Evolutionary conservation across 108 stramenopile species (phyloP).

Genomic region (Nannochloropsis salina): DNA sequence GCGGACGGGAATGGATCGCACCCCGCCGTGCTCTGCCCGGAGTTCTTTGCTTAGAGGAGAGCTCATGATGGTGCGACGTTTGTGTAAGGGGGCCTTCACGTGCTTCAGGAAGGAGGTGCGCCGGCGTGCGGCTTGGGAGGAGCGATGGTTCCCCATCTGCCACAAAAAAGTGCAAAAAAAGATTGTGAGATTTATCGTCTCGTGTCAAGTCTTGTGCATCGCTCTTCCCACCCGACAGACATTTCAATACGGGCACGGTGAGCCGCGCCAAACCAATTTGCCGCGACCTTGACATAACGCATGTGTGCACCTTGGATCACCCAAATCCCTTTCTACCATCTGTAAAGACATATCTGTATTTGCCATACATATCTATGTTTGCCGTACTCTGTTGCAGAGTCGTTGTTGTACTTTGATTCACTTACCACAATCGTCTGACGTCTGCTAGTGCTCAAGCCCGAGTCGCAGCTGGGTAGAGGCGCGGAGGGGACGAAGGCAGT

Average conservation of each 20-base stretch:
- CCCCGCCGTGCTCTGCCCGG: not conserved
- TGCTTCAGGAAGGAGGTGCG: conserved; percentile 4
- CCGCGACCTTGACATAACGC: no score
- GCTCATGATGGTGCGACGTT: conserved; percentile 7
- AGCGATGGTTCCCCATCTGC: not conserved
- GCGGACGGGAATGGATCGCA: not conserved
- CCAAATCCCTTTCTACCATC: no score
- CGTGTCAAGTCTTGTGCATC: no score
- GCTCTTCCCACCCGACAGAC: no score
- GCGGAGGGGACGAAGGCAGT: not conserved
- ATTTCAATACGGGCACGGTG: no score
- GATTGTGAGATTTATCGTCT: no score
- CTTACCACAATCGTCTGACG: conserved; percentile 4
- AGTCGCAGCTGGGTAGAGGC: not conserved
- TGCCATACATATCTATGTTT: no score
- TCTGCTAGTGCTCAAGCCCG: not conserved
- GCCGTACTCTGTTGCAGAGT: no score
- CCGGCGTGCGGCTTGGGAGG: conserved; percentile 7
- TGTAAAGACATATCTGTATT: no score
- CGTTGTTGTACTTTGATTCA: not conserved
- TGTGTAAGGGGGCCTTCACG: not conserved
- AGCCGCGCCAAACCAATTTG: no score
- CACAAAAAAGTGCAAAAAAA: not conserved
- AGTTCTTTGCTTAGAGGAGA: not conserved
- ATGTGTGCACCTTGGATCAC: no score